Evolutionary conservation across 306 rosid genomes (phyloP), one percentile per base, ranked within the genome.

Genomic region (Dalbergia cochinchinensis): DNA sequence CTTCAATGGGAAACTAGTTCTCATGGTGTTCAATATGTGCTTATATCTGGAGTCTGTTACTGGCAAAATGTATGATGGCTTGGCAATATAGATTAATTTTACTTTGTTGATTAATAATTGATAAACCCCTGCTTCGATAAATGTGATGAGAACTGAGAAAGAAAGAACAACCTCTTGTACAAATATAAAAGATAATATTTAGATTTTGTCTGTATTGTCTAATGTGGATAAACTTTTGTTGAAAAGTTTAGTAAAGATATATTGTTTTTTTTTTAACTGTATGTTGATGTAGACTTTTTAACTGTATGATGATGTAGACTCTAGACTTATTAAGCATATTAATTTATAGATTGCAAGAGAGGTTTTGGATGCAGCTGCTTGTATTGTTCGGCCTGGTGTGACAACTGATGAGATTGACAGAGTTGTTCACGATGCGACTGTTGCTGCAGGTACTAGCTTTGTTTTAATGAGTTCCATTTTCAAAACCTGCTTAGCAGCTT

Each of bases 351-450:
- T 95, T 88, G 94, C 82, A 61, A 93, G 99, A 70, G 91, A 95
- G 98, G 98, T 93, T 62, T 84, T 95, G 83, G 98, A 95, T 89
- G 96, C 93, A 64, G 97, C 97, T 81, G 98, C 99, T 76, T 85
- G 89, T 76, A 82, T 89, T 71, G 87, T 95, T 80, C 78, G 12
- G 65, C 98, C 98, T n/a, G 99, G 98, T 69, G 92, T 93, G 66
- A 95, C 93, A 12, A 95, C 99, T 71, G 98, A 95, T 85, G 99
- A 95, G 83, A 91, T 95, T 82, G 98, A 95, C 77, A 85, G 84
- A 78, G 96, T 95, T 58, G 97, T 93, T 83, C 98, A 95, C 54
- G 99, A 95, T 74, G 92, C 97, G 67, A 95, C 98, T 65, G 82
- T 93, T 61, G 96, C 90, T 71, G 97, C 94, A 50, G 99, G 99